These are phyloP conservation scores for Cercospora sp. DNA, from an alignment of 2,329 filamentous ascomycete species.

Conservation along the genomic window DNA sequence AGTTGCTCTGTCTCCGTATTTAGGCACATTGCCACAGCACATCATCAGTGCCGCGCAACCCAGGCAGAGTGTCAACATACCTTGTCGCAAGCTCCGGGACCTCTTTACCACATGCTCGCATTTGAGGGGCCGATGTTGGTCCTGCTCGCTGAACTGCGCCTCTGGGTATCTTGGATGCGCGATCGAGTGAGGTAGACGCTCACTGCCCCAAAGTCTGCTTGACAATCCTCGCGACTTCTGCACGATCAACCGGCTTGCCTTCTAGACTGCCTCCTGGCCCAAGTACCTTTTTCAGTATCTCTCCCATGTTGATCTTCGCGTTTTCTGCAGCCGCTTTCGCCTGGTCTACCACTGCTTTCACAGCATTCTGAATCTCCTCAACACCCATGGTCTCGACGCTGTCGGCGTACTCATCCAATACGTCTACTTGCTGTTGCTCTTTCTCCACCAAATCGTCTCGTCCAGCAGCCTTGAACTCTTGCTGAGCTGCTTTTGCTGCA, in stretches of 20 bases:
- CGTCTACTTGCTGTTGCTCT: conserved; percentile 64
- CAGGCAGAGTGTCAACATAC: background rate
- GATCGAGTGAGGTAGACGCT: background rate
- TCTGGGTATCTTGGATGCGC: background rate
- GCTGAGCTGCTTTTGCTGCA: conserved; percentile 58
- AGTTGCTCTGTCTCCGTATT: background rate
- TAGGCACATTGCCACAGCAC: background rate
- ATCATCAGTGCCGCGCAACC: background rate
- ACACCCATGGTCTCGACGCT: conserved; percentile 59
- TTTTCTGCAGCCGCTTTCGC: conserved; percentile 49
- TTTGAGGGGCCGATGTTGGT: background rate
- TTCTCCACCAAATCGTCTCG: conserved; percentile 69
- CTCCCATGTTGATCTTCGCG: conserved; percentile 55
- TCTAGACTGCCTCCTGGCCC: conserved; percentile 55
- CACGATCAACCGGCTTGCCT: conserved; percentile 65
- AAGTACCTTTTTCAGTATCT: conserved; percentile 63
- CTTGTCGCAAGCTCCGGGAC: background rate
- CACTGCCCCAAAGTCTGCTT: conserved; percentile 44
- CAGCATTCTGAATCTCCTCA: conserved; percentile 58
- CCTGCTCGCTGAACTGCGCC: background rate
- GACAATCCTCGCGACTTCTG: conserved; percentile 60
- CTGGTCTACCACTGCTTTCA: conserved; percentile 55
- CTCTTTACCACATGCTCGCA: background rate
- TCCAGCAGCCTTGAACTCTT: conserved; percentile 64
- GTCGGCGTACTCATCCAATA: conserved; percentile 66